Conservation (phyloP, 768 basidiomycete genomes). For the Lactarius quietus region DNA sequence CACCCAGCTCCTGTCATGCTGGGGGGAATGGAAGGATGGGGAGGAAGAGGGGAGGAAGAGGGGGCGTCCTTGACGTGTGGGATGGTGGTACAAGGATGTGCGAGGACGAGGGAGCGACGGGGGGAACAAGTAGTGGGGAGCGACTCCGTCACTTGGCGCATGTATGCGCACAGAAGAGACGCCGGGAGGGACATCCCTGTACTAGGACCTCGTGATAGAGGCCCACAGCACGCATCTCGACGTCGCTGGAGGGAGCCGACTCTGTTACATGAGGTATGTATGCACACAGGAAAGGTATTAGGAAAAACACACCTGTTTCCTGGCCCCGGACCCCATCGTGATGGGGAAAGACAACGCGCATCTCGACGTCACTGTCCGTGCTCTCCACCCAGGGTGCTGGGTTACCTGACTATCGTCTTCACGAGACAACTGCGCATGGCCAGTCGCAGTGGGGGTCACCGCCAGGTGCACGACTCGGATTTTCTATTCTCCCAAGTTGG, state of each 20-base stretch:
- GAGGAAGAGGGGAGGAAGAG: slow-evolving; percentile 19
- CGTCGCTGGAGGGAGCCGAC: background rate
- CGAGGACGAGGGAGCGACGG: slow-evolving; percentile 3
- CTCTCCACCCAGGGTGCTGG: background rate
- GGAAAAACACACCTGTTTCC: slow-evolving; percentile 14
- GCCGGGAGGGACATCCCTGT: no score
- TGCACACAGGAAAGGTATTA: background rate
- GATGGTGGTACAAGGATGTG: background rate
- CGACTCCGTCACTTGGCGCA: no score
- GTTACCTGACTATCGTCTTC: background rate
- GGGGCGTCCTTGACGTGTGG: slow-evolving; percentile 6
- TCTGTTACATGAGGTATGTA: slow-evolving; percentile 1
- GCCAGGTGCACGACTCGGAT: no score
- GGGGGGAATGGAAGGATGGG: no score
- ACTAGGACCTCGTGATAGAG: no score
- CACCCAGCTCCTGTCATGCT: no score
- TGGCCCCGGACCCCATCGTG: background rate
- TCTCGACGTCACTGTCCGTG: background rate
- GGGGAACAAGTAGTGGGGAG: no score
- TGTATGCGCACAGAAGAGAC: no score
- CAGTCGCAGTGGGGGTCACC: no score
- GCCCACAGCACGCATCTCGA: no score
- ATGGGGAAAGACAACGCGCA: background rate
- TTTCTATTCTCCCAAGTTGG: no score
- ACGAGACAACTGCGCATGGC: no score